Conservation (phyloP, 208 protist species). For the Trypanosoma platydactyli region DNA sequence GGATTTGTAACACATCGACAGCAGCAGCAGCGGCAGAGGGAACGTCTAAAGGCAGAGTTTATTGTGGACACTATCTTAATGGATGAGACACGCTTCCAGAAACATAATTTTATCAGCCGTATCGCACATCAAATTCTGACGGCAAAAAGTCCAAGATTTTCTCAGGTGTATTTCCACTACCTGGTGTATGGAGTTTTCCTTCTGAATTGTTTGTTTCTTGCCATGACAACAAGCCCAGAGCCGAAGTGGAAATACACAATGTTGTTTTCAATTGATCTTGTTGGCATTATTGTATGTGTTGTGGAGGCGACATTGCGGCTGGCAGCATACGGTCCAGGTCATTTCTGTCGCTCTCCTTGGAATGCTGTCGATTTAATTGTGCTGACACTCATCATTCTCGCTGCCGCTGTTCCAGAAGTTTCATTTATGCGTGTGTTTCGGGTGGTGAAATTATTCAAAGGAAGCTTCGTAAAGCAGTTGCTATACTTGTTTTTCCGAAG, state of each 20-base stretch:
- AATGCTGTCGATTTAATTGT: constrained; percentile 41
- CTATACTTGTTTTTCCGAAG: constrained; percentile 27
- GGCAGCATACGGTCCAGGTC: constrained; percentile 35
- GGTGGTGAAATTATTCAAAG: constrained; percentile 41
- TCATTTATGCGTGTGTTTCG: constrained; percentile 38
- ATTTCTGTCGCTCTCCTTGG: constrained; percentile 22
- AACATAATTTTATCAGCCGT: neutral
- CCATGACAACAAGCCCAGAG: constrained; percentile 26
- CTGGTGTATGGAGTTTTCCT: constrained; percentile 32
- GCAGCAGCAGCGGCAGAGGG: neutral
- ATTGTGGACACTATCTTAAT: constrained; percentile 8
- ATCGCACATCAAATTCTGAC: constrained; percentile 8
- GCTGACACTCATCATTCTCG: constrained; percentile 33
- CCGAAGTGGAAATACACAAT: constrained; percentile 24
- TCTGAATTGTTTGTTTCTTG: constrained; percentile 37
- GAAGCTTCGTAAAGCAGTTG: constrained; percentile 25
- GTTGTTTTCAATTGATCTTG: constrained; percentile 35
- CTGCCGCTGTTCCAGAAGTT: constrained; percentile 22
- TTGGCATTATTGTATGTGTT: constrained; percentile 31
- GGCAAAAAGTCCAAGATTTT: constrained; percentile 6
- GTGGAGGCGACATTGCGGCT: constrained; percentile 39
- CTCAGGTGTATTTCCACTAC: constrained; percentile 10
- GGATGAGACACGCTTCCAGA: neutral
- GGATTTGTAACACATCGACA: constrained; percentile 15
- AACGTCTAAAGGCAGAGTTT: constrained; percentile 18